Evolutionary conservation across 805 yeast genomes (phyloP).

Genomic region (Wickerhamiella cacticola): DNA sequence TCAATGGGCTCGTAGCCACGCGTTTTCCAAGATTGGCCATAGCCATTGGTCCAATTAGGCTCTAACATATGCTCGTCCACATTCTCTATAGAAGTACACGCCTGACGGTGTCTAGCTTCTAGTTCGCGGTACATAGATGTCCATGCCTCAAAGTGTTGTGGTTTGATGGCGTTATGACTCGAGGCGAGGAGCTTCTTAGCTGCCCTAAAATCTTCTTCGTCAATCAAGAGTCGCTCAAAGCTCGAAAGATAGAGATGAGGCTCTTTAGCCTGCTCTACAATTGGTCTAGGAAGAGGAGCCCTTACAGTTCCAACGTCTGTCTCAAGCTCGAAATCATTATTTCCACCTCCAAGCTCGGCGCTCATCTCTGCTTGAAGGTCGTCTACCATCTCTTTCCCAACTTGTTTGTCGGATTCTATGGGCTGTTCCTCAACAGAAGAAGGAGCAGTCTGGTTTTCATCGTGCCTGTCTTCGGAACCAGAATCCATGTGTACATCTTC

Average conservation of each 20-base stretch:
- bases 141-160: not conserved
- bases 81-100: not conserved
- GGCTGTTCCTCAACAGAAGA: not conserved
- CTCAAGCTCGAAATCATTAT: not conserved
- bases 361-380: not conserved
- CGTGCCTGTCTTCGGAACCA: not conserved
- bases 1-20: not conserved
- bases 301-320: not conserved
- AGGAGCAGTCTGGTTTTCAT: not conserved
- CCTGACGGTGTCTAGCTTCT: not conserved
- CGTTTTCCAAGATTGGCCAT: not conserved
- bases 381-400: not conserved
- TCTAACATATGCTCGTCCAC: not conserved
- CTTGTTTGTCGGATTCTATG: not conserved
- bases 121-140: not conserved
- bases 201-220: constrained; percentile 1
- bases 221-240: not conserved
- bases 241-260: not conserved
- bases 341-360: not conserved
- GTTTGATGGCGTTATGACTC: not conserved
- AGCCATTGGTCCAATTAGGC: not conserved
- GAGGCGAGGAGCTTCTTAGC: not conserved
- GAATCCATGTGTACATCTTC: not conserved
- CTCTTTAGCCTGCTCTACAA: not conserved
- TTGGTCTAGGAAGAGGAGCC: not conserved